phyloP scores from a whole-genome alignment of 345 rosid species.

The Linum trigynum region DNA sequence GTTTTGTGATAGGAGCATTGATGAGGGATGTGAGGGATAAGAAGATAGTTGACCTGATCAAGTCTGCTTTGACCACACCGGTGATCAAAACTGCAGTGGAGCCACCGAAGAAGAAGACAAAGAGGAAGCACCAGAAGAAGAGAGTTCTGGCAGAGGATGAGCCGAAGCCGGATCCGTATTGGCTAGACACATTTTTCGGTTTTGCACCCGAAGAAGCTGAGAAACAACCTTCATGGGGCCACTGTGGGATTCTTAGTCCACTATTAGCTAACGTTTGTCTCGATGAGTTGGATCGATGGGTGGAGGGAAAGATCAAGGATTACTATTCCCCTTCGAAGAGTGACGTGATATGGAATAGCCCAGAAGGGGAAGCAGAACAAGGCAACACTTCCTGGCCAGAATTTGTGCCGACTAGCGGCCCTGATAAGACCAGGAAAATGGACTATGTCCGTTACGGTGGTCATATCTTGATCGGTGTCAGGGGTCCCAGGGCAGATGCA shows the following conservation, averaged over 20 bases:
- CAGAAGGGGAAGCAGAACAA: conserved; percentile 84
- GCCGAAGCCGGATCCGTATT: conserved; percentile 96
- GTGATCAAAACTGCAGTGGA: conserved; percentile 53
- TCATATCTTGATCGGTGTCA: conserved; percentile 79
- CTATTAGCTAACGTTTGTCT: conserved; percentile 82
- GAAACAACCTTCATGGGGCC: conserved; percentile 89
- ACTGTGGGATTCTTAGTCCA: conserved; percentile 88
- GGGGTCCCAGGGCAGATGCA: conserved; percentile 94
- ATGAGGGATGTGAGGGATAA: conserved; percentile 95
- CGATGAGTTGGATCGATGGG: conserved; percentile 82
- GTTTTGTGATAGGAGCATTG: conserved; percentile 68
- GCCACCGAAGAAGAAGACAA: conserved; percentile 55
- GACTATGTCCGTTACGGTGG: conserved; percentile 84
- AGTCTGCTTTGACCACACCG: conserved; percentile 68
- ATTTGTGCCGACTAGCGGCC: conserved; percentile 97
- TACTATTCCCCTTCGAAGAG: conserved; percentile 82
- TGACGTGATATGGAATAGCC: conserved; percentile 90
- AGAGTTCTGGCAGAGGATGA: conserved; percentile 91
- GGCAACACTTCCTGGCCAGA: conserved; percentile 99
- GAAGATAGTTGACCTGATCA: conserved; percentile 82
- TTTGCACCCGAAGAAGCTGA: conserved; percentile 97
- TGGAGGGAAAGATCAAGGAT: conserved; percentile 80
- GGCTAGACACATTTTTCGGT: conserved; percentile 90
- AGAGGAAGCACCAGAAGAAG: conserved; percentile 88
- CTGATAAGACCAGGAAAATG: conserved; percentile 90